Evolutionary conservation across 371 early-diverging fungal genomes (phyloP).

Genomic region (Actinomortierella wolfii): DNA sequence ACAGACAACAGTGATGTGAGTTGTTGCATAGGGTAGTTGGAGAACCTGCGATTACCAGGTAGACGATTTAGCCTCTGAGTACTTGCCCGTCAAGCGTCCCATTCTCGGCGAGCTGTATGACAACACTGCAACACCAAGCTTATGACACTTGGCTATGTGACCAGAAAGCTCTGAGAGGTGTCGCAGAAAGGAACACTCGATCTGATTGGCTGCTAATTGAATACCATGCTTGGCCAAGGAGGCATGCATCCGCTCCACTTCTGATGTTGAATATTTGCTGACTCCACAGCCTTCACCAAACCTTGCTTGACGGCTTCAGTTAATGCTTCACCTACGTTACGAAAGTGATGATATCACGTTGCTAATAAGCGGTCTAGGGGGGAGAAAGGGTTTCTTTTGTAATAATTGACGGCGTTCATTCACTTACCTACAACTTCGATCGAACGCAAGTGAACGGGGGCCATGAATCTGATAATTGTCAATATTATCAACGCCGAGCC

Average conservation of each 20-base stretch:
- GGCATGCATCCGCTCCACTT: conserved; percentile 54
- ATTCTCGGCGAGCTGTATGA: conserved; percentile 60
- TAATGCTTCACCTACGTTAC: conserved; percentile 49
- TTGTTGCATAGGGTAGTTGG: conserved; percentile 37
- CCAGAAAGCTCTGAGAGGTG: conserved; percentile 57
- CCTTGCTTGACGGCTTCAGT: conserved; percentile 60
- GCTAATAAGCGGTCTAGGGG: background rate
- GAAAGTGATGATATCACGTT: background rate
- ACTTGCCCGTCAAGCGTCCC: conserved; percentile 60
- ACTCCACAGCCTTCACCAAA: conserved; percentile 66
- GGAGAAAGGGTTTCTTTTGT: background rate
- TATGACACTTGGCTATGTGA: conserved; percentile 56
- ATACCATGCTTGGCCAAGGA: conserved; percentile 55
- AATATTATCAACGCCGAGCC: conserved; percentile 57
- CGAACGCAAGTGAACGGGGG: conserved; percentile 57
- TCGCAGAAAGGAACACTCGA: conserved; percentile 55
- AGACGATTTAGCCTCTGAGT: conserved; percentile 49
- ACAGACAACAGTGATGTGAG: conserved; percentile 27
- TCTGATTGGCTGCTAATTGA: conserved; percentile 60
- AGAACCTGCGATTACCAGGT: conserved; percentile 26
- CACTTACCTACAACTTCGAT: conserved; percentile 55
- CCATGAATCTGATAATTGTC: conserved; percentile 81
- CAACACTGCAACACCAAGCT: conserved; percentile 62
- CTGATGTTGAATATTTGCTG: conserved; percentile 63
- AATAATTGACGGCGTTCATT: background rate